Evolutionary conservation across 768 basidiomycete genomes (phyloP), one percentile per base, ranked within the genome.

Genomic region (Ephemerocybe angulata): DNA sequence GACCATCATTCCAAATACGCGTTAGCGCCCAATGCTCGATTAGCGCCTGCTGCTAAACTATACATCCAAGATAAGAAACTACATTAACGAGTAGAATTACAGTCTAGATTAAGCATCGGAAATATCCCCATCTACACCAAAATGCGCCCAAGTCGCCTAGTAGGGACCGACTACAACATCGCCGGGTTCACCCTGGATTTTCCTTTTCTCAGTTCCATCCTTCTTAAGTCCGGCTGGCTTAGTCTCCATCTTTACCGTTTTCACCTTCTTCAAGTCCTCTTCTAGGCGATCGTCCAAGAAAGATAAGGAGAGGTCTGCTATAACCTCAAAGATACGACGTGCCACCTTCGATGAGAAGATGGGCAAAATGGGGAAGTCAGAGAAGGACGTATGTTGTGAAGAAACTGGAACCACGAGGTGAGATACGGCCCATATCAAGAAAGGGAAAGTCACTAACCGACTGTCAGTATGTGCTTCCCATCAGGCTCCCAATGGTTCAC

Each of bases 401-500:
- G 69, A 70, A 49, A 79, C 80, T 81, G 52, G 22, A 38, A 46
- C 12, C 35, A 51, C 27, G n/a, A 31, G 17, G 38, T 50, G 11
- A 53, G 40, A 17, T 57, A 52, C 30, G 30, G 25, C 30, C 21
- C 4, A 30, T 55, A 41, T 29, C 46, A 51, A 51, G 51, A 8
- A 40, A 24, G 44, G 29, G 11, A 29, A 42, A 8, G 27, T 12
- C 10, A 63, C 72, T 40, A 44, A 81, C 84, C 71, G 27, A 85
- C 65, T 2, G 83, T 85, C 29, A 83, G 52, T 19, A 84, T 64
- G 38, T 71, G 67, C 54, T 65, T 62, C 27, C 67, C 71, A 46
- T 75, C 62, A 8, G 76, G 74, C 49, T 77, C 75, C 87, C 88
- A 90, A 11, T 66, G 68, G 33, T 70, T 71, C 7, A 85, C 73